phyloP scores from a whole-genome alignment of 2,329 filamentous ascomycete species.

The Phyllosticta citrichinensis region DNA sequence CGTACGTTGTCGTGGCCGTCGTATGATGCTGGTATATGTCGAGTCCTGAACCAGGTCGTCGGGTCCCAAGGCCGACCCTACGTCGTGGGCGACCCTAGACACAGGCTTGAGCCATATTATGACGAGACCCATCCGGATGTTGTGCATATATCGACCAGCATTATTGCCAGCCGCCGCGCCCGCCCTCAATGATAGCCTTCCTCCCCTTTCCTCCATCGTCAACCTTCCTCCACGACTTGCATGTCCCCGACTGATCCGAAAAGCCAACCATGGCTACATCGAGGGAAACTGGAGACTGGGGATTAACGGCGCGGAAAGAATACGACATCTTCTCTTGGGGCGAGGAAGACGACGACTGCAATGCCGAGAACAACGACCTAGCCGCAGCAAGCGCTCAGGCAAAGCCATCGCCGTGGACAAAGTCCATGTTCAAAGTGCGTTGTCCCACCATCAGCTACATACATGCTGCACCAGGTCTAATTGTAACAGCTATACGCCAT shows the following conservation, averaged over 20 bases:
- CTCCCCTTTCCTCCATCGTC: background rate
- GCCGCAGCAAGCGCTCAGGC: slow-evolving; percentile 37
- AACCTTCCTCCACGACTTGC: background rate
- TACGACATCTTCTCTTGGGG: background rate
- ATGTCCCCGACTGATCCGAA: background rate
- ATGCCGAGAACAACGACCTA: slow-evolving; percentile 29
- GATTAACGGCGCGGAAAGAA: background rate
- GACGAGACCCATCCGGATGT: background rate
- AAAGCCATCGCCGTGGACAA: slow-evolving; percentile 30
- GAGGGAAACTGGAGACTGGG: background rate
- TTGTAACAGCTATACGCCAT: slow-evolving; percentile 30
- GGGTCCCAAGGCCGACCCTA: background rate
- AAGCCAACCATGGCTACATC: background rate
- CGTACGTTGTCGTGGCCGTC: background rate
- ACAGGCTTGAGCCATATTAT: background rate
- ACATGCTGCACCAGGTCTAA: background rate
- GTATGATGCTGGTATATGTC: background rate
- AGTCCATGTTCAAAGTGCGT: slow-evolving; percentile 34
- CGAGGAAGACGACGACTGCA: background rate
- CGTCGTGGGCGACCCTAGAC: background rate
- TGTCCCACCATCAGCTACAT: background rate
- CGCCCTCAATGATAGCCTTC: background rate
- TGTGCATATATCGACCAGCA: background rate
- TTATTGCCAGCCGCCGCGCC: background rate
- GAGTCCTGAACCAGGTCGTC: background rate